Evolutionary conservation across 2,329 filamentous ascomycete species (phyloP), one percentile per base, ranked within the genome.

Genomic region (Amphichorda felina): DNA sequence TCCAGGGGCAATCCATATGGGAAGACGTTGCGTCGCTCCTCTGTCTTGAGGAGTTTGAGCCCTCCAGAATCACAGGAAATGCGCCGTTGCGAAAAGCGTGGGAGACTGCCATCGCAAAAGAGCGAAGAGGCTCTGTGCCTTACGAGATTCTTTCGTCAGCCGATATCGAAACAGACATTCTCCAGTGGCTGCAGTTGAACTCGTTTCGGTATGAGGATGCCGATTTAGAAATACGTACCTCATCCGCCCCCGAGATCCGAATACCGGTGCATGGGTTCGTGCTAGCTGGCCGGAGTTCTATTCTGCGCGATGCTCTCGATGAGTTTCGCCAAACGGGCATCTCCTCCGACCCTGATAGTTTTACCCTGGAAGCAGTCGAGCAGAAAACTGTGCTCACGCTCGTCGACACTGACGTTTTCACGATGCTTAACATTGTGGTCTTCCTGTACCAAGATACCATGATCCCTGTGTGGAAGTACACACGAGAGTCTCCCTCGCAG

Each of bases 251-350:
- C 0, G 73, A 84, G 4, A 56, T 88, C 17, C 67, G 64, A 32
- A 75, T 98, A 30, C 89, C 91, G 0, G 69, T 85, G 8, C 89
- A 98, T 49, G 75, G 80, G 24, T 94, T 89, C 63, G 63, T 95
- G 5, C 56, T 96, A 8, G 67, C 77, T 13, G 82, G 75, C 10
- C 73, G 91, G 45, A 94, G 86, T 49, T 59, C 72, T 4, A 57
- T 82, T 2, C 53, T 96, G 10, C 68, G 83, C 38, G 59, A 66
- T 41, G 74, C 68, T 5, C 60, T 93, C 33, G 56, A 70, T 16
- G 61, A 73, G 37, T 72, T 75, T 45, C 68, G 71, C 14, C 60
- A 35, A 8, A 38, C 24, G 18, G 45, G 46, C 10, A 37, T 40
- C n/a, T 33, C 39, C 7, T 22, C 43, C 2, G 40, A 41, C n/a